Base-by-base conservation (phyloP, 495 filamentous ascomycete genomes). In the Mycothermus thermophilus region DNA sequence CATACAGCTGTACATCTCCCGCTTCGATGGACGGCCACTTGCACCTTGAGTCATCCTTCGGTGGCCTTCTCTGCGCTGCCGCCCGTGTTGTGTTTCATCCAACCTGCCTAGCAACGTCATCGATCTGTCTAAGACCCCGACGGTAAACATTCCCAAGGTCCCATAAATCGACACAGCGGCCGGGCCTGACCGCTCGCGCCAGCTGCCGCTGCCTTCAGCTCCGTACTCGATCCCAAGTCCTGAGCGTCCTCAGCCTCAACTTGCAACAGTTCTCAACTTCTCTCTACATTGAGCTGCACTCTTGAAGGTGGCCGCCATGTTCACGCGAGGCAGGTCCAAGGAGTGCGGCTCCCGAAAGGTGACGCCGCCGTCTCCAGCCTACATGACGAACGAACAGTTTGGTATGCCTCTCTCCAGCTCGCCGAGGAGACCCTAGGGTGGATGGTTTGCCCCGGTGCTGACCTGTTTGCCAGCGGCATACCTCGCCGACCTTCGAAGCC, bases 311-410 rank as follows among this genome's bases (percentile, higher is more conserved):
- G 34, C 37, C 20, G 41, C 35, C 41, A 58, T 58, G 55, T 54
- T 54, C 31, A 44, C 44, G n/a, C 50, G 45, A 22, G 37, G 41
- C 38, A 54, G 39, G 17, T 42, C 52, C 33, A 58, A 52, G 50
- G 55, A 58, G 46, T 48, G 40, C 11, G 37, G 33, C 28, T 50
- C 55, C 25, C 63, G 73, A 44, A 81, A 78, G 63, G 71, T 74
- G 42, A 76, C 75, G 29, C 77, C 79, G 41, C 77, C 82, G 15
- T 75, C 75, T 24, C 78, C 81, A 16, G 69, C 72, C 25, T 92
- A 83, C 60, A 93, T 94, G 86, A 75, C 75, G 23, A 75, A 74
- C 52, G 76, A 87, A 29, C 84, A 93, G 60, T 78, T 92, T 55
- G 80, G 86, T 93, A 62, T 29, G 27, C 40, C 35, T n/a, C n/a